Evolutionary conservation across 208 protist genomes (phyloP).

Genomic region (Trypanosoma theileri): DNA sequence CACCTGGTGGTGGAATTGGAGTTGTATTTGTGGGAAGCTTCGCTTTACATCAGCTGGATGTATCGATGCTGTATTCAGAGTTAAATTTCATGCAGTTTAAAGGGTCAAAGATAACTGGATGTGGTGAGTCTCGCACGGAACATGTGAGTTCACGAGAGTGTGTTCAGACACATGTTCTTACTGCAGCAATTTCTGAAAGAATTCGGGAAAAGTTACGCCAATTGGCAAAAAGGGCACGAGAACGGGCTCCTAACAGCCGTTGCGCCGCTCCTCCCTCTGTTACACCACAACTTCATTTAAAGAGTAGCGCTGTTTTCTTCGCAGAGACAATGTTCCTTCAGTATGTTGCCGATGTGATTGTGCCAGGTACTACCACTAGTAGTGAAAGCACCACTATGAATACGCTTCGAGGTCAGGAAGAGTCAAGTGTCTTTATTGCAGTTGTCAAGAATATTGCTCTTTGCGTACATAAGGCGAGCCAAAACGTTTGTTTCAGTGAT

Average conservation of each 20-base stretch:
- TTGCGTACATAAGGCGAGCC: constrained; percentile 17
- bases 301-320: constrained; percentile 71
- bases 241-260: constrained; percentile 49
- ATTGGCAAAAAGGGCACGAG: constrained; percentile 54
- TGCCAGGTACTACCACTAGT: constrained; percentile 20
- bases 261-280: constrained; percentile 63
- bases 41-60: constrained; percentile 61
- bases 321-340: constrained; percentile 54
- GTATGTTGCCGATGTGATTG: constrained; percentile 73
- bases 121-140: constrained; percentile 56
- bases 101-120: constrained; percentile 60
- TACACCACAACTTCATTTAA: constrained; percentile 68
- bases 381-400: not conserved
- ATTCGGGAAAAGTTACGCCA: constrained; percentile 46
- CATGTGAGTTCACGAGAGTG: constrained; percentile 78
- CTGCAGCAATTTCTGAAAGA: constrained; percentile 60
- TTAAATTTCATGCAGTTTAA: constrained; percentile 70
- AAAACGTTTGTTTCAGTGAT: too few species aligned
- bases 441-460: constrained; percentile 15
- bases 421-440: constrained; percentile 15
- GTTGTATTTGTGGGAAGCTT: constrained; percentile 65
- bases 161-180: constrained; percentile 75
- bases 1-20: not conserved
- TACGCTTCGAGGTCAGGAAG: not conserved
- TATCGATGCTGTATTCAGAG: constrained; percentile 53